Percentiles rank a stretch among this genome's conserved stretches.
Evolutionary conservation across 1,139 yeast genomes (phyloP).

Genomic region (Hansenula lynferdii): DNA sequence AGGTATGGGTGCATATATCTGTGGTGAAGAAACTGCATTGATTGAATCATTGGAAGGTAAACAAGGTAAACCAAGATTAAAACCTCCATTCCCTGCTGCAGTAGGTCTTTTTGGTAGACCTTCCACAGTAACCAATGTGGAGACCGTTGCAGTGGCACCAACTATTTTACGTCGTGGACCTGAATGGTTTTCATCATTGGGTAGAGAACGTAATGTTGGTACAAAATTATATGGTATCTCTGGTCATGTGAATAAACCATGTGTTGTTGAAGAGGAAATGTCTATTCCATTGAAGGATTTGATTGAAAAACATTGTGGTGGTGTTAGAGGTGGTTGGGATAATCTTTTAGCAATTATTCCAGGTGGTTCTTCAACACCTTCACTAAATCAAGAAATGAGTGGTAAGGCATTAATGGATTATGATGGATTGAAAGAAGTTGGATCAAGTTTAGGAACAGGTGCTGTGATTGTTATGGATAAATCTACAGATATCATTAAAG

Average conservation of each 20-base stretch:
- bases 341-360: constrained; percentile 82
- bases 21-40: constrained; percentile 89
- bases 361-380: constrained; percentile 85
- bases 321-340: constrained; percentile 90
- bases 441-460: constrained; percentile 87
- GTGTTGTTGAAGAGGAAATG: constrained; percentile 93
- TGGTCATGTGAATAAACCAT: constrained; percentile 87
- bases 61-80: constrained; percentile 88
- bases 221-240: constrained; percentile 81
- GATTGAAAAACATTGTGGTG: constrained; percentile 85
- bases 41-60: constrained; percentile 87
- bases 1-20: constrained; percentile 89
- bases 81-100: constrained; percentile 94
- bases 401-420: constrained; percentile 75
- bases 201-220: constrained; percentile 80
- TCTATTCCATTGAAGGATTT: constrained; percentile 78
- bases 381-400: constrained; percentile 63
- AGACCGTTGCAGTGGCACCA: constrained; percentile 85
- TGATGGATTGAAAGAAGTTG: constrained; percentile 79
- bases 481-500: constrained; percentile 76
- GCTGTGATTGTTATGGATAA: constrained; percentile 89
- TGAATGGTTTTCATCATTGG: constrained; percentile 77
- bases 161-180: constrained; percentile 87
- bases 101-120: constrained; percentile 90
- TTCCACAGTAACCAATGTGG: constrained; percentile 84